A percentile compares a stretch with the other conserved stretches of the same genome.
These are phyloP conservation scores for Nannochloropsis salina DNA, from an alignment of 108 stramenopile species.

Conservation along the genomic window DNA sequence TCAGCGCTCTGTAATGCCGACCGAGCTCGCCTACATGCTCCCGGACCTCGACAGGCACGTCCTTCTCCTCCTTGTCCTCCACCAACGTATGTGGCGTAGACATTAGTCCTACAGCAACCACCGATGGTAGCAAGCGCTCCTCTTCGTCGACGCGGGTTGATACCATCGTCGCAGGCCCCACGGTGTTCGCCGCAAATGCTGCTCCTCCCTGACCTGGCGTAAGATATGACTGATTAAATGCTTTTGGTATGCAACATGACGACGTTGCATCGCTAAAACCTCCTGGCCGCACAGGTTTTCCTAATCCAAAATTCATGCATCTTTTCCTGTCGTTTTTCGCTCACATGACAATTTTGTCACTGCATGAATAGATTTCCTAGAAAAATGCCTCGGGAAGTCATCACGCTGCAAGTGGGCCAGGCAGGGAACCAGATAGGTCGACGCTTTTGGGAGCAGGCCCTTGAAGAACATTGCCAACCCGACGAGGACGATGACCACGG, in stretches of 20 bases:
- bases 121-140: background rate
- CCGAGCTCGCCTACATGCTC: background rate
- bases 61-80: background rate
- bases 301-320: no score
- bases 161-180: no score
- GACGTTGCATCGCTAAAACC: no score
- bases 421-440: slow-evolving; percentile 63
- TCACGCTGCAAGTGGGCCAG: slow-evolving; percentile 61
- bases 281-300: no score
- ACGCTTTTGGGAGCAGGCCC: slow-evolving; percentile 53
- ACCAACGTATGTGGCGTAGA: background rate
- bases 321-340: no score
- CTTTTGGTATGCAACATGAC: no score
- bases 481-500: slow-evolving; percentile 46
- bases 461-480: slow-evolving; percentile 53
- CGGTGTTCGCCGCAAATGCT: no score
- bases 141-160: no score
- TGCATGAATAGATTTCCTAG: no score
- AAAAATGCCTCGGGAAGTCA: slow-evolving; percentile 55
- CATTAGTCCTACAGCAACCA: background rate
- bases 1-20: background rate
- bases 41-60: background rate
- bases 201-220: no score
- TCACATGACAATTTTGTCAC: no score
- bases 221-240: no score